Conservation (phyloP, 1,284 basidiomycete species). For the Moesziomyces sp. region DNA sequence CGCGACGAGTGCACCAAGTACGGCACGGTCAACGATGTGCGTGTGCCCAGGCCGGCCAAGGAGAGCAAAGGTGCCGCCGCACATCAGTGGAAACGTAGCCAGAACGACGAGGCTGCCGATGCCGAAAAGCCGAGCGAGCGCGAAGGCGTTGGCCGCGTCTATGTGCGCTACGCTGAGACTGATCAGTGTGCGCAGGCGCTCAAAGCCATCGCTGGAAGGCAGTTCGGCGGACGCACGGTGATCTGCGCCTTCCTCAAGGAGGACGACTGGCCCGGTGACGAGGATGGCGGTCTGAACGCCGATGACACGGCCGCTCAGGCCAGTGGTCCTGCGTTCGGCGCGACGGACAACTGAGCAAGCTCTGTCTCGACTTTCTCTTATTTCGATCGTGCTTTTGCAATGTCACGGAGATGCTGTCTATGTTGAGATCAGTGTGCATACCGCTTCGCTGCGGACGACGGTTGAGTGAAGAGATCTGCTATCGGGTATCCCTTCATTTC, state of each 20-base stretch:
- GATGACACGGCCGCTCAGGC: constrained; percentile 55
- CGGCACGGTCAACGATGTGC: constrained; percentile 60
- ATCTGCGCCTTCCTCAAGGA: constrained; percentile 69
- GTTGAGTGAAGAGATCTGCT: too few relatives aligned
- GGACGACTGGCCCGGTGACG: constrained; percentile 62
- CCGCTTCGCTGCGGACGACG: too few relatives aligned
- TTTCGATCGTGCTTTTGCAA: background rate
- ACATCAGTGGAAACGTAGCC: constrained; percentile 52
- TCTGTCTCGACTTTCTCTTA: background rate
- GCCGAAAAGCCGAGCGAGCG: constrained; percentile 78
- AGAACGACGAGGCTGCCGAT: constrained; percentile 69
- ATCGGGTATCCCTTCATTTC: too few relatives aligned
- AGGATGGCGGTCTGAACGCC: constrained; percentile 58
- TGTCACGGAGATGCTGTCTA: background rate
- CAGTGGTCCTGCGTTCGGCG: constrained; percentile 35
- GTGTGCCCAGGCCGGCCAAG: constrained; percentile 61
- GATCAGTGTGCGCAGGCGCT: constrained; percentile 78
- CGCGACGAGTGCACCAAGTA: constrained; percentile 77
- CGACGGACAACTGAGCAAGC: background rate
- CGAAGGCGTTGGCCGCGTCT: constrained; percentile 90
- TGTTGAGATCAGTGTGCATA: too few relatives aligned
- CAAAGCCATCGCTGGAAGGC: constrained; percentile 85
- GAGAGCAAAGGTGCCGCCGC: constrained; percentile 60
- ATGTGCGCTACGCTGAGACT: constrained; percentile 81
- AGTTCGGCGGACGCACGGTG: constrained; percentile 90